Evolutionary conservation across 768 basidiomycete species (phyloP).

Genomic region (Suillus subaureus): DNA sequence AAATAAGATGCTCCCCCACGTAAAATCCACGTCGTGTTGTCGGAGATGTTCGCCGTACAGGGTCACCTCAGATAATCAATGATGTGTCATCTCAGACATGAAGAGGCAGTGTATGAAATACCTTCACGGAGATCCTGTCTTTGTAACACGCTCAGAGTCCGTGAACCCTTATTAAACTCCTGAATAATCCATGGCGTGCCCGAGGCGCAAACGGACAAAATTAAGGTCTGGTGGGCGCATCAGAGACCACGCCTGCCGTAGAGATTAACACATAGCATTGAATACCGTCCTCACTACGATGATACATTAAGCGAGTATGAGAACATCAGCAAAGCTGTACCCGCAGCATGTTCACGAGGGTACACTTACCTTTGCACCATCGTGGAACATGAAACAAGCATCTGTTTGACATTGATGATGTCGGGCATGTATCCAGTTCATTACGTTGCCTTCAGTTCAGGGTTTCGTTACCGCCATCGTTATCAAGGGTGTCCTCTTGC

Average conservation of each 20-base stretch:
- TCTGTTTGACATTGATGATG: conserved; percentile 72
- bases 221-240: conserved; percentile 85
- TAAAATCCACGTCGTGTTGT: not conserved
- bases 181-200: conserved; percentile 81
- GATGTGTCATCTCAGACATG: conserved; percentile 13
- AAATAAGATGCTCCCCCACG: not conserved
- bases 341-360: conserved; percentile 9
- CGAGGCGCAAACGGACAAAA: conserved; percentile 80
- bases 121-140: conserved; percentile 83
- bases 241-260: conserved; percentile 73
- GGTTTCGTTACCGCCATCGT: conserved; percentile 40
- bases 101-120: conserved; percentile 22
- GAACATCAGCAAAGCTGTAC: conserved; percentile 12
- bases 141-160: conserved; percentile 73
- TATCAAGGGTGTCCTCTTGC: conserved; percentile 16
- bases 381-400: conserved; percentile 67
- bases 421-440: conserved; percentile 77
- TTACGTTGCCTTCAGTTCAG: conserved; percentile 59
- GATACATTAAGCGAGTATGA: conserved; percentile 6
- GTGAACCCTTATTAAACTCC: conserved; percentile 84
- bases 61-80: conserved; percentile 50
- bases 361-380: conserved; percentile 69
- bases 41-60: conserved; percentile 38
- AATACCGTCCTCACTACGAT: conserved; percentile 75
- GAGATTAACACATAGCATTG: conserved; percentile 74